Evolutionary conservation across 164 flowering plant species (phyloP).

Genomic region (Annona squamosa): DNA sequence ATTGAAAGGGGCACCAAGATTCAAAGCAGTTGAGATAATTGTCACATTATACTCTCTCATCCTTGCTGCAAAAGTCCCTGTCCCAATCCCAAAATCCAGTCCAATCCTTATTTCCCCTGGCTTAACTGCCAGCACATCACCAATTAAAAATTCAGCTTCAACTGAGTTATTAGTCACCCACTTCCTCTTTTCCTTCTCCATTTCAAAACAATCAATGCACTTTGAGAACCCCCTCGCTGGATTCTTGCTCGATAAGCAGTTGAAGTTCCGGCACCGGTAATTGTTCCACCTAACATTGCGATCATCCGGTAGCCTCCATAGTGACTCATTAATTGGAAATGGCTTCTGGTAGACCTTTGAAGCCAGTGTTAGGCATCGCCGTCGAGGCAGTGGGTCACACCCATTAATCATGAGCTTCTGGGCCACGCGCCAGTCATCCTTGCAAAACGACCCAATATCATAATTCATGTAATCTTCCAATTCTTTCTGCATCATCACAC

Average conservation of each 20-base stretch:
- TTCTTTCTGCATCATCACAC: slow-evolving; percentile 68
- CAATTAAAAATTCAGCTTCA: slow-evolving; percentile 47
- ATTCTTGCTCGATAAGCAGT: slow-evolving; percentile 64
- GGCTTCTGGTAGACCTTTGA: slow-evolving; percentile 74
- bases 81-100: slow-evolving; percentile 66
- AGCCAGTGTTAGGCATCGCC: slow-evolving; percentile 77
- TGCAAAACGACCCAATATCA: slow-evolving; percentile 83
- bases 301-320: slow-evolving; percentile 72
- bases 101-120: slow-evolving; percentile 81
- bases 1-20: slow-evolving; percentile 90
- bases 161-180: slow-evolving; percentile 61
- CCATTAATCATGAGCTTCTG: slow-evolving; percentile 86
- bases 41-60: slow-evolving; percentile 83
- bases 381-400: slow-evolving; percentile 84
- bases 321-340: slow-evolving; percentile 64
- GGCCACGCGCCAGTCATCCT: slow-evolving; percentile 80
- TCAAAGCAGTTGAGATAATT: slow-evolving; percentile 67
- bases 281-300: slow-evolving; percentile 77
- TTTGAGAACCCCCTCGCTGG: slow-evolving; percentile 58
- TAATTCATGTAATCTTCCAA: slow-evolving; percentile 86
- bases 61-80: slow-evolving; percentile 87
- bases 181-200: slow-evolving; percentile 75
- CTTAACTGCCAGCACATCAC: slow-evolving; percentile 61
- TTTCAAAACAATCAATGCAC: slow-evolving; percentile 81
- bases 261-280: slow-evolving; percentile 64